Percentiles rank a stretch among this genome's conserved stretches.
Conservation (phyloP, 2,329 filamentous ascomycete species). For the Neonectria neomacrospora region DNA sequence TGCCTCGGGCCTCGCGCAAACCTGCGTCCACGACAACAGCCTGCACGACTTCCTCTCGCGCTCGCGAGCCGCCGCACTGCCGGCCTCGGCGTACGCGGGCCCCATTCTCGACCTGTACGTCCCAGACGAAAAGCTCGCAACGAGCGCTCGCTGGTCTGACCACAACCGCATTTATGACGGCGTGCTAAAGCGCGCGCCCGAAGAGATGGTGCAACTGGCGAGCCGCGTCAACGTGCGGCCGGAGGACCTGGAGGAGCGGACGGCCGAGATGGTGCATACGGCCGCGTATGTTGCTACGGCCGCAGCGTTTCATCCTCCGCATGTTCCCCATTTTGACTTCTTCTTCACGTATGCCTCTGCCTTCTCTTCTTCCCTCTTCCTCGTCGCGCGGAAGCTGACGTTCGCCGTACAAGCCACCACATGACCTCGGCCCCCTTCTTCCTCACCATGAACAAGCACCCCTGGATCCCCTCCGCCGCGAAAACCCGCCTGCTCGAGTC, state of each 20-base stretch:
- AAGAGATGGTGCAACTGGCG: conserved; percentile 71
- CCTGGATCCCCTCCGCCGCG: conserved; percentile 68
- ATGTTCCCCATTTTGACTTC: conserved; percentile 83
- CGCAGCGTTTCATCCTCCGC: conserved; percentile 71
- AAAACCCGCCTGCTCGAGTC: conserved; percentile 82
- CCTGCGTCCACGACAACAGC: conserved; percentile 73
- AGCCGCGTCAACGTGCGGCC: conserved; percentile 67
- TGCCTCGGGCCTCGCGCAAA: conserved; percentile 81
- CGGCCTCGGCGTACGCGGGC: conserved; percentile 30
- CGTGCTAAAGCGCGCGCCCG: conserved; percentile 69
- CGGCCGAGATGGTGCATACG: conserved; percentile 75
- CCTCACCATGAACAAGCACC: conserved; percentile 69
- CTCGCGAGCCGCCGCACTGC: conserved; percentile 56
- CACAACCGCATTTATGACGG: conserved; percentile 75
- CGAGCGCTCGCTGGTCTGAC: conserved; percentile 61
- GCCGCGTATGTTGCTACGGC: conserved; percentile 60
- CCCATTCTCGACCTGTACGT: conserved; percentile 64
- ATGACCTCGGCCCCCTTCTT: conserved; percentile 80
- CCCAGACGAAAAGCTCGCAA: conserved; percentile 65
- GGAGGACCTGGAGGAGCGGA: conserved; percentile 66
- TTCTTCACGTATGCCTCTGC: conserved; percentile 65
- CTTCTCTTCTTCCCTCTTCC: background rate
- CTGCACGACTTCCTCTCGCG: conserved; percentile 64
- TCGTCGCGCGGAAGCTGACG: conserved; percentile 13
- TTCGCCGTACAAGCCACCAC: conserved; percentile 69